Evolutionary conservation across 2,329 filamentous ascomycete species (phyloP), one percentile per base, ranked within the genome.

Genomic region (Colletotrichum siamense): DNA sequence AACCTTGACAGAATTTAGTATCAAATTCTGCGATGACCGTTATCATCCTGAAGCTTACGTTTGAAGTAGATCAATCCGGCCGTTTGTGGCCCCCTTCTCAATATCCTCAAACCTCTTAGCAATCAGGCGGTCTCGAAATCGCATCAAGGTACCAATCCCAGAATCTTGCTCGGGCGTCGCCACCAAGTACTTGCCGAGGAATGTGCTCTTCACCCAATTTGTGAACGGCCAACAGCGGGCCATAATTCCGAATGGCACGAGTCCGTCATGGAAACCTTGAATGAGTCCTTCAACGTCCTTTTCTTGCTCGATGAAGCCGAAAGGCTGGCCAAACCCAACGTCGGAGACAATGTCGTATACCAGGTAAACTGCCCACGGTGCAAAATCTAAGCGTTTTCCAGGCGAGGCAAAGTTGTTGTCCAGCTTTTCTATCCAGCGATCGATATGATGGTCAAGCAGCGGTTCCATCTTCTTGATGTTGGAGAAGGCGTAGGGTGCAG

Each of bases 381-480:
- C 83, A 79, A 92, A 91, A 78, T 92, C 89, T 69, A 92, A 89
- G 1, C 82, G 79, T 55, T 87, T 81, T 2, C 86, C 84, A 1
- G 84, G 85, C 9, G 84, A 81, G 6, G 84, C 87, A 77, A 91
- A 92, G 7, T 81, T 81, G 4, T 83, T 80, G 4, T 87, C 83
- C 4, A 92, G 83, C n/a, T 85, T 87, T 5, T 80, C 78, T 10
- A 88, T 83, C 91, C 90, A 92, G n/a, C 86, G 82, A 4, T 80
- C 73, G 63, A 92, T 90, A 12, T 87, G 84, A 3, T 80, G 77
- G 75, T 92, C 90, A 4, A 93, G 84, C 34, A 92, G 78, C 1
- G 89, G 88, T 80, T 92, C 91, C 88, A 91, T 92, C 78, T 87
- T 89, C 81, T 89, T 90, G 78, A 92, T 87, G 78, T 90, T 91